phyloP scores from a whole-genome alignment of 2,329 filamentous ascomycete genomes.

The Talaromyces sp. region DNA sequence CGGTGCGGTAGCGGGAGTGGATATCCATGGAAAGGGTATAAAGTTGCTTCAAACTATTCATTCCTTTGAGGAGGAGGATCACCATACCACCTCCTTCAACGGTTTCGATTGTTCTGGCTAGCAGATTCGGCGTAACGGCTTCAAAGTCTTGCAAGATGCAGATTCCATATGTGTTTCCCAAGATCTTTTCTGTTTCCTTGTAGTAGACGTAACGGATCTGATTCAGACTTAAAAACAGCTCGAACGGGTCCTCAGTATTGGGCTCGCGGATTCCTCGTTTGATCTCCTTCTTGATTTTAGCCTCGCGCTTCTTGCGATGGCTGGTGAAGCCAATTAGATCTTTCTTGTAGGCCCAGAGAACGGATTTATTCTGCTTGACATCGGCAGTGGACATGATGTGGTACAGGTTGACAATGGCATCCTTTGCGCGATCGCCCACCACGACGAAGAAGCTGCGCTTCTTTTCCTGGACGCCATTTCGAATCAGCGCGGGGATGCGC shows the following conservation, averaged over 20 bases:
- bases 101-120: slow-evolving; percentile 92
- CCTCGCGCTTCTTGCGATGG: slow-evolving; percentile 95
- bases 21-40: slow-evolving; percentile 98
- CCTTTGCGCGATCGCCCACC: slow-evolving; percentile 88
- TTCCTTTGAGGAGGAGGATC: slow-evolving; percentile 84
- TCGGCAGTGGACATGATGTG: slow-evolving; percentile 88
- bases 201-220: slow-evolving; percentile 99
- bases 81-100: slow-evolving; percentile 94
- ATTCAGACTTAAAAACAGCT: slow-evolving; percentile 92
- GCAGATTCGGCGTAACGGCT: slow-evolving; percentile 91
- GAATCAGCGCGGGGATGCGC: slow-evolving; percentile 83
- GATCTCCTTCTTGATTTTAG: slow-evolving; percentile 97
- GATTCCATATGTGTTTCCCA: slow-evolving; percentile 98
- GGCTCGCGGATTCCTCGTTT: slow-evolving; percentile 89
- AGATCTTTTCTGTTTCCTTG: slow-evolving; percentile 98
- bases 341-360: slow-evolving; percentile 98
- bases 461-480: slow-evolving; percentile 87
- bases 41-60: slow-evolving; percentile 94
- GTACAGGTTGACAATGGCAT: slow-evolving; percentile 92
- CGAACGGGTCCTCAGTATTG: slow-evolving; percentile 91
- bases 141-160: slow-evolving; percentile 98
- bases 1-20: slow-evolving; percentile 90
- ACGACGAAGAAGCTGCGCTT: slow-evolving; percentile 98
- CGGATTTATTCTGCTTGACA: slow-evolving; percentile 90
- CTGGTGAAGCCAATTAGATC: slow-evolving; percentile 91